phyloP scores from a whole-genome alignment of 257 asterid species.

The Solanum bulbocastanum region DNA sequence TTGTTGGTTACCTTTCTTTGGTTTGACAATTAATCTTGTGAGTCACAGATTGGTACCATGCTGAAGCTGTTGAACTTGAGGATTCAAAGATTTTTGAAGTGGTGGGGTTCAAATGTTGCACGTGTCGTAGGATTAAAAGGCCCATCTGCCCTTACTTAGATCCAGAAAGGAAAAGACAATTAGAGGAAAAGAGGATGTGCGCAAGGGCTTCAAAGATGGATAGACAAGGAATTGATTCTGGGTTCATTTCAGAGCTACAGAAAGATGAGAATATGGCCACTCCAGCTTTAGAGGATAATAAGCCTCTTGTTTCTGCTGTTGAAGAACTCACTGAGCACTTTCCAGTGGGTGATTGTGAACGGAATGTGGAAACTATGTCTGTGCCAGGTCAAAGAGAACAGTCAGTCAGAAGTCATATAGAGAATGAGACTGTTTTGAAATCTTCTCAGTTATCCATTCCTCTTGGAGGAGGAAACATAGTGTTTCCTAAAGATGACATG shows the following conservation, averaged over 20 bases:
- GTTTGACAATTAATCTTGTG: background rate
- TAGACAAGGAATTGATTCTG: constrained; percentile 9
- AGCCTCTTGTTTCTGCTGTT: constrained; percentile 20
- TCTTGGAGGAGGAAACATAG: constrained; percentile 3
- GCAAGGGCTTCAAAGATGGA: constrained; percentile 24
- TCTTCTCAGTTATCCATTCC: constrained; percentile 12
- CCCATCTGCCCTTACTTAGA: constrained; percentile 56
- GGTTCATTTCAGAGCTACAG: background rate
- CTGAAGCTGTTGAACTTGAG: constrained; percentile 57
- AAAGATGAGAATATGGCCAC: constrained; percentile 10
- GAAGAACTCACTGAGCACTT: constrained; percentile 10
- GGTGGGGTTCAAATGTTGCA: constrained; percentile 72
- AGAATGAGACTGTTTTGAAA: constrained; percentile 7
- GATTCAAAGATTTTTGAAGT: constrained; percentile 44
- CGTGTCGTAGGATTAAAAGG: constrained; percentile 59
- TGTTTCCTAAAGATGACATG: background rate
- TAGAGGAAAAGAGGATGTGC: constrained; percentile 21
- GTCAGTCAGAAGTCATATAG: constrained; percentile 26
- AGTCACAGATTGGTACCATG: constrained; percentile 74
- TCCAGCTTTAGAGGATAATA: constrained; percentile 11
- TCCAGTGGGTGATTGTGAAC: constrained; percentile 10
- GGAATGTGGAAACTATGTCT: background rate
- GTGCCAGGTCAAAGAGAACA: background rate
- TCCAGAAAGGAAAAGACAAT: constrained; percentile 16
- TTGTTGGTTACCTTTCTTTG: background rate